These are phyloP conservation scores for Ophiostoma australiae DNA, from an alignment of 2,329 filamentous ascomycete genomes.

Conservation along the genomic window DNA sequence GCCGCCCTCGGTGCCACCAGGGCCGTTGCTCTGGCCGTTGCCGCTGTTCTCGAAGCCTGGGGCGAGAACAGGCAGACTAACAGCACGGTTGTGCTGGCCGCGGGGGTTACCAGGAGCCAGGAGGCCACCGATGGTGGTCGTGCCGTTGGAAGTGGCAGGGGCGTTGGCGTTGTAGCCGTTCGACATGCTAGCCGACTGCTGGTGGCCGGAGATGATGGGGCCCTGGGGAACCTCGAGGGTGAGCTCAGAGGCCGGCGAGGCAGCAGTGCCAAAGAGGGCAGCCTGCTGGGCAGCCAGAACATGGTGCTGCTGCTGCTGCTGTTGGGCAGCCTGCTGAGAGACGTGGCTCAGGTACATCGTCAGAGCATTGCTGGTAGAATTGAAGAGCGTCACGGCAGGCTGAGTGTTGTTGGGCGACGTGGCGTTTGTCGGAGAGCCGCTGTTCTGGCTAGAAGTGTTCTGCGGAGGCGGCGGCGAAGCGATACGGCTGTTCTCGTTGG, in stretches of 20 bases:
- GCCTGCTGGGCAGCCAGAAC: conserved; percentile 71
- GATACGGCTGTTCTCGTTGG: conserved; percentile 54
- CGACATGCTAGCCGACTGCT: conserved; percentile 61
- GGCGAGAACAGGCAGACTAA: conserved; percentile 73
- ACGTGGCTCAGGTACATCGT: conserved; percentile 90
- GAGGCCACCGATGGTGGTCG: conserved; percentile 70
- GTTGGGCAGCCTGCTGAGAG: conserved; percentile 64
- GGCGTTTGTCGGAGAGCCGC: conserved; percentile 52
- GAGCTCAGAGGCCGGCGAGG: conserved; percentile 54
- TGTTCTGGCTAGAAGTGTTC: conserved; percentile 48
- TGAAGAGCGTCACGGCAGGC: conserved; percentile 68
- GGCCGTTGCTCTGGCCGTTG: conserved; percentile 40
- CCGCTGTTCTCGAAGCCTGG: conserved; percentile 59
- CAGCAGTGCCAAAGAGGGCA: conserved; percentile 70
- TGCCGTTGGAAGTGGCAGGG: conserved; percentile 45
- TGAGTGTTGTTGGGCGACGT: conserved; percentile 32
- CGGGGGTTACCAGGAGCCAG: conserved; percentile 64
- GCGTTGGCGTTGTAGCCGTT: conserved; percentile 55
- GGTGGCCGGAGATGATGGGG: conserved; percentile 53
- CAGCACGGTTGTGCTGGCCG: conserved; percentile 69
- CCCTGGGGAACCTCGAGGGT: conserved; percentile 57
- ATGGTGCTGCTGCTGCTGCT: conserved; percentile 70
- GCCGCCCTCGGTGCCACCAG: conserved; percentile 44
- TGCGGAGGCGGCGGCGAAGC: conserved; percentile 49
- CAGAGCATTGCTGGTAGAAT: conserved; percentile 78